phyloP scores from a whole-genome alignment of 345 rosid species.

The Gossypium rotundifolium region DNA sequence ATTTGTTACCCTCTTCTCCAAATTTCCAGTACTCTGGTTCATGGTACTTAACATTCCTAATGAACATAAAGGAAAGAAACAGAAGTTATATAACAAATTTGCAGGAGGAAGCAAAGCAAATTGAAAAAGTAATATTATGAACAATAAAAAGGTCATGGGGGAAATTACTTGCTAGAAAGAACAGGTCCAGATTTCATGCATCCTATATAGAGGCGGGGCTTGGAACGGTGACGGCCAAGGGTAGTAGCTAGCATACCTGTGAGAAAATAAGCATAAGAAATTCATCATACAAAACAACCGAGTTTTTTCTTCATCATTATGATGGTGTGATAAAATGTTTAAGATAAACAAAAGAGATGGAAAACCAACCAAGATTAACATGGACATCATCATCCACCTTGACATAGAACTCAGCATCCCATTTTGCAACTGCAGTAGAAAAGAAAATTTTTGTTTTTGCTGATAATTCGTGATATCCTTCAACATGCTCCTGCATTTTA shows the following conservation, averaged over 20 bases:
- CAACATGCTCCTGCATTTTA: slow-evolving; percentile 73
- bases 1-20: slow-evolving; percentile 91
- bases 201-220: slow-evolving; percentile 88
- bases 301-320: neutral
- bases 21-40: slow-evolving; percentile 99
- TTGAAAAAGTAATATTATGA: neutral
- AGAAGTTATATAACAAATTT: neutral
- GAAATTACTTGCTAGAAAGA: slow-evolving; percentile 69
- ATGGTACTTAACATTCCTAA: slow-evolving; percentile 88
- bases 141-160: neutral
- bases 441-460: slow-evolving; percentile 95
- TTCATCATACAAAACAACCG: neutral
- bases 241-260: slow-evolving; percentile 81
- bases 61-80: slow-evolving; percentile 6
- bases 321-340: neutral
- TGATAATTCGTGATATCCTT: slow-evolving; percentile 95
- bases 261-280: slow-evolving; percentile 9
- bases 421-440: slow-evolving; percentile 86
- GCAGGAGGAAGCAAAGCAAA: slow-evolving; percentile 4
- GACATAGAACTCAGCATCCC: slow-evolving; percentile 94
- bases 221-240: slow-evolving; percentile 82
- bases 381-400: slow-evolving; percentile 99
- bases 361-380: slow-evolving; percentile 77
- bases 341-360: neutral
- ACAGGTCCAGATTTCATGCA: slow-evolving; percentile 99